Percentiles rank a stretch among this genome's conserved stretches.
phyloP scores from a whole-genome alignment of 2,329 filamentous ascomycete species.

The Phoma sp. region DNA sequence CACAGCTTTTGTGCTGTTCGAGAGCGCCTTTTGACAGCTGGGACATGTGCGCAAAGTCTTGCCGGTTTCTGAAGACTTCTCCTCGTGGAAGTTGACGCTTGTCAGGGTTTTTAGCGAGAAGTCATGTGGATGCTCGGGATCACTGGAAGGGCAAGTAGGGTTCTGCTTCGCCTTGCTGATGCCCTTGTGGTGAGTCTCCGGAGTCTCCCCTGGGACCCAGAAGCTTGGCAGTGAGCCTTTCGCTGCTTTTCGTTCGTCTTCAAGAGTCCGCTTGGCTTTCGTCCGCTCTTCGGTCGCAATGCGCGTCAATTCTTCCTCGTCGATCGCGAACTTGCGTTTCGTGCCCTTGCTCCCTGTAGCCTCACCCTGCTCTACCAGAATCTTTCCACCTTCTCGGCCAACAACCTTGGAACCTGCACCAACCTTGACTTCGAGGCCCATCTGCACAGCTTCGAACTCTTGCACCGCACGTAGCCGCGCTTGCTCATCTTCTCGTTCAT shows the following conservation, averaged over 20 bases:
- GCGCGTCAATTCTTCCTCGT: slow-evolving; percentile 75
- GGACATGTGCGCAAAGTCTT: slow-evolving; percentile 71
- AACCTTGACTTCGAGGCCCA: slow-evolving; percentile 58
- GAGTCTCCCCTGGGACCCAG: slow-evolving; percentile 88
- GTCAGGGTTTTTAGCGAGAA: slow-evolving; percentile 82
- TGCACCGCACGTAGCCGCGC: slow-evolving; percentile 72
- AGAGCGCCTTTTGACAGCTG: slow-evolving; percentile 81
- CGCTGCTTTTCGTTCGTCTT: slow-evolving; percentile 70
- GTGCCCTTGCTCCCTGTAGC: slow-evolving; percentile 46
- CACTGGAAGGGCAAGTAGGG: slow-evolving; percentile 79
- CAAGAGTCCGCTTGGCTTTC: slow-evolving; percentile 72
- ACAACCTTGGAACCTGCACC: slow-evolving; percentile 47
- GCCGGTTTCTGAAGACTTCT: slow-evolving; percentile 61
- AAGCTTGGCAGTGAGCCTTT: slow-evolving; percentile 81
- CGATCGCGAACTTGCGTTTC: slow-evolving; percentile 83
- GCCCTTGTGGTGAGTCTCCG: slow-evolving; percentile 60
- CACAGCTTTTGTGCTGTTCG: slow-evolving; percentile 81
- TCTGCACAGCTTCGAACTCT: slow-evolving; percentile 86
- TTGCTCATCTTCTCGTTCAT: slow-evolving; percentile 69
- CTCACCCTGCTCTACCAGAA: slow-evolving; percentile 49
- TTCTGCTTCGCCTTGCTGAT: slow-evolving; percentile 61
- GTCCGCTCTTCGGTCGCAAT: slow-evolving; percentile 73
- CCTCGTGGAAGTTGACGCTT: slow-evolving; percentile 77
- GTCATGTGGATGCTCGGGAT: slow-evolving; percentile 66
- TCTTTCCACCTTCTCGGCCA: slow-evolving; percentile 53